A percentile compares a stretch with the other conserved stretches of the same genome.
Conservation (phyloP, 441 rosid species). For the Biscutella auriculata region DNA sequence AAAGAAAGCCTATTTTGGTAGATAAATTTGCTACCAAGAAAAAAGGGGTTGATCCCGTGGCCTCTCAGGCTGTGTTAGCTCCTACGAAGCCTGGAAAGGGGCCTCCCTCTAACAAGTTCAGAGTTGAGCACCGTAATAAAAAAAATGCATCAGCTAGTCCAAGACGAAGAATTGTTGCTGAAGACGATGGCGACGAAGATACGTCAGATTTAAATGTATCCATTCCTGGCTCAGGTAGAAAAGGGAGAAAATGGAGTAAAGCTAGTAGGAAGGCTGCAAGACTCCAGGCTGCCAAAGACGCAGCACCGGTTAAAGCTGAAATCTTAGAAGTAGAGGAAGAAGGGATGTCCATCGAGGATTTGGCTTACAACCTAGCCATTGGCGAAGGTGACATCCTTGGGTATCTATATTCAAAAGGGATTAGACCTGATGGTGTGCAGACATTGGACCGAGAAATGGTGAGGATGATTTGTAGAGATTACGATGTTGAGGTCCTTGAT, state of each 20-base stretch:
- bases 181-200: constrained; percentile 57
- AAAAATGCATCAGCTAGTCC: constrained; percentile 48
- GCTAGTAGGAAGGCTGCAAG: constrained; percentile 92
- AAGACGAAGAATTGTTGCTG: constrained; percentile 49
- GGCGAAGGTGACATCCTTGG: constrained; percentile 91
- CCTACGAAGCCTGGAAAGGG: constrained; percentile 72
- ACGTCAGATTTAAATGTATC: constrained; percentile 36
- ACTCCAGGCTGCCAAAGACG: constrained; percentile 81
- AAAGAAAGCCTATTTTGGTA: constrained; percentile 58
- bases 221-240: constrained; percentile 61
- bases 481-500: constrained; percentile 81
- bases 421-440: constrained; percentile 94
- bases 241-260: constrained; percentile 96
- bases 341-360: constrained; percentile 80
- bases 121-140: constrained; percentile 49
- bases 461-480: constrained; percentile 82
- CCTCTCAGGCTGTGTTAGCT: constrained; percentile 60
- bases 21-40: constrained; percentile 84
- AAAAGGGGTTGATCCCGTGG: constrained; percentile 51
- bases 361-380: constrained; percentile 68
- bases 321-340: constrained; percentile 84
- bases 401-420: constrained; percentile 72
- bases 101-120: constrained; percentile 64
- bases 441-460: constrained; percentile 85
- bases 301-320: constrained; percentile 92